Evolutionary conservation across 179 eudicot genomes (phyloP), one percentile per base, ranked within the genome.

Genomic region (Pouteria campechiana): DNA sequence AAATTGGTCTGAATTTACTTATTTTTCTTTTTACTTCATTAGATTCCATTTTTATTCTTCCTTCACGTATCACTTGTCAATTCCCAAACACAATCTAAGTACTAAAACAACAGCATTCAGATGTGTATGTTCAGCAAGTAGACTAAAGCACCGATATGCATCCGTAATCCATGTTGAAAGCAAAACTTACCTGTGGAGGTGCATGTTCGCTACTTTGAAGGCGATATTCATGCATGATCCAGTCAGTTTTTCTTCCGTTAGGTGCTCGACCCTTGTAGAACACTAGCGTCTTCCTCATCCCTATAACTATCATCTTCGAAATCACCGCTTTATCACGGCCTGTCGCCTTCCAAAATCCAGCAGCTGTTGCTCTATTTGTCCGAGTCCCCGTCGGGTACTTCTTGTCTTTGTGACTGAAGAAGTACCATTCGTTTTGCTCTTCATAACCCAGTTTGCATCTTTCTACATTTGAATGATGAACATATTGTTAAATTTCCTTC

Each of bases 221-320:
- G 19, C 90, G 81, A 49, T 87, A 87, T 39, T 87, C 96, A 37
- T 87, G 96, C 83, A 83, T 87, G 54, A 87, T 87, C 96, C 96
- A 87, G 39, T 87, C 94, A 0, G 72, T 57, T 55, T 83, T 87
- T 36, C 69, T 37, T 15, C 96, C 96, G 20, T 77, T 83, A 1
- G 96, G 96, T 0, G 96, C 94, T 1, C 96, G 81, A 0, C 96
- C 96, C 57, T 64, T 70, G 74, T 87, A 87, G 57, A 65, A 87
- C 1, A 87, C 96, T 4, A 87, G 78, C 7, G 96, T 87, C 55
- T 87, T 87, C 48, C 96, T 74, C 96, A 87, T 87, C 17, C 96
- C 96, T 15, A 87, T 83, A 13, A 83, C 62, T 32, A 48, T 63
- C 39, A 76, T 68, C 63, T 75, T 79, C 0, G 90, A 69, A 13